A percentile compares a stretch with the other conserved stretches of the same genome.
Evolutionary conservation across 768 basidiomycete species (phyloP).

Genomic region (Cyathus striatus): DNA sequence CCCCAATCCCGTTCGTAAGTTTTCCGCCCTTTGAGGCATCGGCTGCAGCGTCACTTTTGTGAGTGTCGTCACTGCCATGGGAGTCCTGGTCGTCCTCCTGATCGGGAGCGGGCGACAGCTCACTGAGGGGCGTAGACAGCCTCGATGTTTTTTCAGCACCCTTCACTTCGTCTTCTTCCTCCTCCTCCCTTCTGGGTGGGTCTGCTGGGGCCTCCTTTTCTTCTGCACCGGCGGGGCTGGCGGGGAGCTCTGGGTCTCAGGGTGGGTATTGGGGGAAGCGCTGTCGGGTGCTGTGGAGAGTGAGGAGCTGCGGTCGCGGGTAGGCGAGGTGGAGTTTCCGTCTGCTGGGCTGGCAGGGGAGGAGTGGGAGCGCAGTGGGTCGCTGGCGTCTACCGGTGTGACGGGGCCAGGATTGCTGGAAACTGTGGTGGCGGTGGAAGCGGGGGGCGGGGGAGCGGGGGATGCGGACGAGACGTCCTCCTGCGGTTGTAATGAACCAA

Average conservation of each 20-base stretch:
- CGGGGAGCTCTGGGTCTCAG: slow-evolving; percentile 11
- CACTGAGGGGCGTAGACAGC: slow-evolving; percentile 70
- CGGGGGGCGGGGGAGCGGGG: slow-evolving; percentile 1
- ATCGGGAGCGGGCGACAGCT: slow-evolving; percentile 65
- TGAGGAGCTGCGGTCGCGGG: slow-evolving; percentile 47
- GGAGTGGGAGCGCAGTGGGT: slow-evolving; percentile 8
- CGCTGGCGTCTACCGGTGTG: slow-evolving; percentile 14
- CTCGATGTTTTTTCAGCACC: slow-evolving; percentile 35
- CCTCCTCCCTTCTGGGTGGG: slow-evolving; percentile 26
- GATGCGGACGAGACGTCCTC: slow-evolving; percentile 6
- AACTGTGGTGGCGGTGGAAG: background rate
- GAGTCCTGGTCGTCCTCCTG: slow-evolving; percentile 31
- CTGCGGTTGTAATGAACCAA: too few species aligned
- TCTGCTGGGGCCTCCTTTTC: slow-evolving; percentile 26
- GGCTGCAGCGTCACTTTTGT: background rate
- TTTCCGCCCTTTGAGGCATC: background rate
- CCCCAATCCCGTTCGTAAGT: background rate
- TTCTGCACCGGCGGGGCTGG: slow-evolving; percentile 16
- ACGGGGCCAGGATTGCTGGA: slow-evolving; percentile 9
- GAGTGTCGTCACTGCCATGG: slow-evolving; percentile 2
- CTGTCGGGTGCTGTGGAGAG: slow-evolving; percentile 52
- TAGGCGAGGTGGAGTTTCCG: slow-evolving; percentile 19
- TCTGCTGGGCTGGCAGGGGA: slow-evolving; percentile 16
- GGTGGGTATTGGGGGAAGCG: slow-evolving; percentile 26
- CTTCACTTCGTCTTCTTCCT: slow-evolving; percentile 23